Conservation (phyloP, 176 grass and related monocot genomes). For the Juncus inflexus region DNA sequence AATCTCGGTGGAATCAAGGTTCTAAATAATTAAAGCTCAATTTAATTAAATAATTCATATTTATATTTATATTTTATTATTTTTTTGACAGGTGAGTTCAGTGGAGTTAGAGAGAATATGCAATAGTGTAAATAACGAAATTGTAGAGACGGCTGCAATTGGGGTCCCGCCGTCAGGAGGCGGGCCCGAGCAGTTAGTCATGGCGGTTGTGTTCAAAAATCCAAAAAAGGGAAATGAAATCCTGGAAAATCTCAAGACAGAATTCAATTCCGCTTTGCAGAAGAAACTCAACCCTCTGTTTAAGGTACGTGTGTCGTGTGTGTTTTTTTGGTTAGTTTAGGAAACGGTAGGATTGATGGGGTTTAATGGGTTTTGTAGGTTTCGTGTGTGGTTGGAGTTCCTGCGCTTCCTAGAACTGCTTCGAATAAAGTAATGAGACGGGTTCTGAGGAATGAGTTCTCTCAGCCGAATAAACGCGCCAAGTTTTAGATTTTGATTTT, state of each 20-base stretch:
- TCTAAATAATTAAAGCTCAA: background rate
- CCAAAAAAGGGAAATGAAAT: constrained; percentile 38
- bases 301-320: constrained; percentile 43
- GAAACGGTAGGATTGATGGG: background rate
- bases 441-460: constrained; percentile 70
- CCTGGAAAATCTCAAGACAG: constrained; percentile 51
- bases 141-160: constrained; percentile 87
- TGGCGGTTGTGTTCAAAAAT: constrained; percentile 75
- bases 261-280: constrained; percentile 68
- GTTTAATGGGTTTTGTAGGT: constrained; percentile 43
- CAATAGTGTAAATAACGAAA: constrained; percentile 53
- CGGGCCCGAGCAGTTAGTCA: constrained; percentile 74
- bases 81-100: constrained; percentile 65
- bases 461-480: constrained; percentile 49
- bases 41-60: constrained; percentile 14
- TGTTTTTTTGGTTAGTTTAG: constrained; percentile 3
- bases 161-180: constrained; percentile 77
- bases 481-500: constrained; percentile 50
- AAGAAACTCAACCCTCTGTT: constrained; percentile 94
- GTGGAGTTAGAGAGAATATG: constrained; percentile 89
- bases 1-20: constrained; percentile 99
- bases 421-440: constrained; percentile 98
- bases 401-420: constrained; percentile 76
- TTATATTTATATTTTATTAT: background rate
- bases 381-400: constrained; percentile 53